These are phyloP conservation scores for Yarrowia galli DNA, from an alignment of 1,139 yeast species.

Conservation along the genomic window DNA sequence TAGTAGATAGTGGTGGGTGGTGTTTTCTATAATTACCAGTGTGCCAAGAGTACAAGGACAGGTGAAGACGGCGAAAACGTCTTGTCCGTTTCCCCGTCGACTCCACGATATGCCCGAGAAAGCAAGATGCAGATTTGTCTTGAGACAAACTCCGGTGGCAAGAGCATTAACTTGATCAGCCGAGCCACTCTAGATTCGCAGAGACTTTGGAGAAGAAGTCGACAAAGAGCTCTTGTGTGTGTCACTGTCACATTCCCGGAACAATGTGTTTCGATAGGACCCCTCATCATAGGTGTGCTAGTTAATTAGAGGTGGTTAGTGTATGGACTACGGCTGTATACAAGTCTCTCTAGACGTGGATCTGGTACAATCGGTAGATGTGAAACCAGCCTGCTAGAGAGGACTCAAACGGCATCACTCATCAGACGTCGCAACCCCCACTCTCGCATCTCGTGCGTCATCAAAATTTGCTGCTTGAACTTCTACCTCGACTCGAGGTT, in stretches of 20 bases:
- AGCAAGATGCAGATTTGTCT: slow-evolving; percentile 5
- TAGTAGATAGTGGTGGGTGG: background rate
- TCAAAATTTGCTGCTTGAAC: background rate
- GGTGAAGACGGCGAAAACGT: too few relatives aligned
- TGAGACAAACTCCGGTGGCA: background rate
- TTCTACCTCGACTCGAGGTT: background rate
- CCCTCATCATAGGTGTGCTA: background rate
- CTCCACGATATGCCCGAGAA: slow-evolving; percentile 2
- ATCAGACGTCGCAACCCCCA: too few relatives aligned
- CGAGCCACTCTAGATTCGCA: slow-evolving; percentile 21
- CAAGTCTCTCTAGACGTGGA: too few relatives aligned
- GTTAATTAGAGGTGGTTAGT: too few relatives aligned
- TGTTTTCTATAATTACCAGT: background rate
- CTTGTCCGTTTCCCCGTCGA: too few relatives aligned
- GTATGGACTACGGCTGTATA: too few relatives aligned
- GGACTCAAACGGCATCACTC: too few relatives aligned
- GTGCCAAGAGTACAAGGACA: too few relatives aligned
- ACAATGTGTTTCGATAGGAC: background rate
- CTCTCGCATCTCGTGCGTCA: too few relatives aligned
- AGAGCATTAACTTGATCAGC: slow-evolving; percentile 4
- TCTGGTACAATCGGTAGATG: too few relatives aligned
- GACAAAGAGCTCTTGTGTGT: too few relatives aligned
- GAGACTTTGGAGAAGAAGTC: background rate
- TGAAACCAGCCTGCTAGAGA: too few relatives aligned
- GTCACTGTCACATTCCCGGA: slow-evolving; percentile 14